Base-by-base conservation (phyloP, 345 rosid genomes). In the Bretschneidera sinensis region DNA sequence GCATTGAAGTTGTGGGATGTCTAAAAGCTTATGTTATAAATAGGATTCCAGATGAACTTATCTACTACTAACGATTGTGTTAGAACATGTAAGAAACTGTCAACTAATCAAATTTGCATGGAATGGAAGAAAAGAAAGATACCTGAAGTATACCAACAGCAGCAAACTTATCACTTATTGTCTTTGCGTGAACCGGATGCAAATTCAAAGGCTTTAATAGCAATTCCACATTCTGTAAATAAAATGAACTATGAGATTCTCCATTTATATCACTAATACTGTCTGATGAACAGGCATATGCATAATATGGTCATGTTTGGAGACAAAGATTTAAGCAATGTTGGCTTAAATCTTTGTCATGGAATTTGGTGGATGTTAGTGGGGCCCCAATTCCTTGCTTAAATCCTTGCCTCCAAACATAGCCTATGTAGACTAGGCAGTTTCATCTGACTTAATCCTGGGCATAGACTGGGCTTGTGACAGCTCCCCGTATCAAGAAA, bases 121-220 rank as follows among this genome's bases (percentile, higher is more conserved):
- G 21, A 31, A 57, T 7, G 24, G 60, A 59, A 47, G 18, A 55
- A 9, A 48, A 66, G 60, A 39, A 63, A 59, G 0, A 45, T 71
- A 94, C 99, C 95, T 90, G 96, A 66, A 94, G 95, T 75, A 94
- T 94, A 60, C 74, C 85, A 34, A 86, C 90, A 13, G 99, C 97
- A 43, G 99, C 97, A 55, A 84, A 81, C 79, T 94, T 90, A 67
- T 94, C 96, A 43, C 34, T 9, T 59, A 87, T 75, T 48, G 92
- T 81, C 78, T 94, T 90, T 9, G 78, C 55, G 49, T 71, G 66
- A 64, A 70, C 73, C 39, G 82, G 92, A 67, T 79, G 89, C 68
- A 85, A 61, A 43, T 71, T 74, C 70, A 86, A 69, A 64, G 90
- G 87, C 71, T 79, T 71, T 63, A 90, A 24, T 63, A 90, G 67